Evolutionary conservation across 192 early-diverging fungal genomes (phyloP).

Genomic region (Coemansia sp.): DNA sequence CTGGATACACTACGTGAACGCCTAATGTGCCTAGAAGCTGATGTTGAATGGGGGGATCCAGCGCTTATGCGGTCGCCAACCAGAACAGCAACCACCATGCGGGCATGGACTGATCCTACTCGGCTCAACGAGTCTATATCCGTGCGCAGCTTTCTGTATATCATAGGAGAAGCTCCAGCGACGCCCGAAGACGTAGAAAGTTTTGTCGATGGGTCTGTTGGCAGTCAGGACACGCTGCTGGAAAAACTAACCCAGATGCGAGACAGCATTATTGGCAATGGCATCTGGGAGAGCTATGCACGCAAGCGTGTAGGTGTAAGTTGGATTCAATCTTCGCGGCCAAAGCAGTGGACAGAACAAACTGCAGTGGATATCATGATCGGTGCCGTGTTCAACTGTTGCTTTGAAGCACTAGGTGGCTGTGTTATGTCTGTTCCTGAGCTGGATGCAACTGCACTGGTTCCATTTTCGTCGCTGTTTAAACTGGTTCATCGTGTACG

Average conservation of each 20-base stretch:
- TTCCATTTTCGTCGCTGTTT: constrained; percentile 28
- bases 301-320: constrained; percentile 46
- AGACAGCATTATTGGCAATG: constrained; percentile 42
- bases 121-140: constrained; percentile 47
- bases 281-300: constrained; percentile 52
- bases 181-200: constrained; percentile 22
- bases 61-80: constrained; percentile 47
- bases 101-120: constrained; percentile 41
- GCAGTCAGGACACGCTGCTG: constrained; percentile 13
- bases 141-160: constrained; percentile 38
- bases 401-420: constrained; percentile 47
- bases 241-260: constrained; percentile 33
- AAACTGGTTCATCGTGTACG: constrained; percentile 16
- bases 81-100: constrained; percentile 7
- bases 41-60: constrained; percentile 53
- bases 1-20: constrained; percentile 30
- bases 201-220: constrained; percentile 21
- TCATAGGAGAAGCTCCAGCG: constrained; percentile 18
- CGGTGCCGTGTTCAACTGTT: constrained; percentile 25
- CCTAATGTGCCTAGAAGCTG: constrained; percentile 47
- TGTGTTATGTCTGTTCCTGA: constrained; percentile 19
- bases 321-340: constrained; percentile 17
- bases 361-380: constrained; percentile 36
- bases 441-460: not conserved
- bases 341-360: not conserved